These are phyloP conservation scores for Malassezia sp. DNA, from an alignment of 1,284 basidiomycete species.

Conservation along the genomic window DNA sequence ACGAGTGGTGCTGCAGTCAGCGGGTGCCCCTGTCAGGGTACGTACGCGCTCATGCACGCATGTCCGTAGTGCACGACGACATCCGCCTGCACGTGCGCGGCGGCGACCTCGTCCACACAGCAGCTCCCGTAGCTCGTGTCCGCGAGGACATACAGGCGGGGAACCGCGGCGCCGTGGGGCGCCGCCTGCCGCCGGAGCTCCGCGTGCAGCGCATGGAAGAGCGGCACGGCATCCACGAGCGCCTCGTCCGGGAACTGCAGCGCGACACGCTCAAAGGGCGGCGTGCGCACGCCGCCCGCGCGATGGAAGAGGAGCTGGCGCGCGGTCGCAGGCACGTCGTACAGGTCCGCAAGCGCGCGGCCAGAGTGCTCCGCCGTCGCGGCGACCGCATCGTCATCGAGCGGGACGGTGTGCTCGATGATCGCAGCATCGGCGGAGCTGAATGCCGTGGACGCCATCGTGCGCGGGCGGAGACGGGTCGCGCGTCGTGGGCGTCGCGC, in stretches of 20 bases:
- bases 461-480: not conserved
- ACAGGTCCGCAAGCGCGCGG: conserved; percentile 25
- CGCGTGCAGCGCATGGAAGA: conserved; percentile 53
- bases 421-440: conserved; percentile 39
- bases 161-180: not conserved
- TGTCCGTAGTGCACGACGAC: conserved; percentile 90
- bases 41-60: conserved; percentile 65
- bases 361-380: conserved; percentile 30
- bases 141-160: conserved; percentile 72
- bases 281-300: not conserved
- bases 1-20: conserved; percentile 56
- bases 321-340: conserved; percentile 31
- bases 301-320: conserved; percentile 4
- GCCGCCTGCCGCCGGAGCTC: conserved; percentile 52
- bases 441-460: conserved; percentile 16
- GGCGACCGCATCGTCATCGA: conserved; percentile 25
- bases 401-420: conserved; percentile 27
- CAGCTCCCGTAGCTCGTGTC: conserved; percentile 98
- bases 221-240: conserved; percentile 70
- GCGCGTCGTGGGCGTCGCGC: too few relatives aligned
- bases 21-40: too few relatives aligned
- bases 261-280: conserved; percentile 49
- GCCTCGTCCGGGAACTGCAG: conserved; percentile 95
- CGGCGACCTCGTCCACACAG: conserved; percentile 91
- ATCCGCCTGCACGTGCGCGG: conserved; percentile 84